Evolutionary conservation across 139 green algal species (phyloP).

Genomic region (Mychonastes homosphaera): DNA sequence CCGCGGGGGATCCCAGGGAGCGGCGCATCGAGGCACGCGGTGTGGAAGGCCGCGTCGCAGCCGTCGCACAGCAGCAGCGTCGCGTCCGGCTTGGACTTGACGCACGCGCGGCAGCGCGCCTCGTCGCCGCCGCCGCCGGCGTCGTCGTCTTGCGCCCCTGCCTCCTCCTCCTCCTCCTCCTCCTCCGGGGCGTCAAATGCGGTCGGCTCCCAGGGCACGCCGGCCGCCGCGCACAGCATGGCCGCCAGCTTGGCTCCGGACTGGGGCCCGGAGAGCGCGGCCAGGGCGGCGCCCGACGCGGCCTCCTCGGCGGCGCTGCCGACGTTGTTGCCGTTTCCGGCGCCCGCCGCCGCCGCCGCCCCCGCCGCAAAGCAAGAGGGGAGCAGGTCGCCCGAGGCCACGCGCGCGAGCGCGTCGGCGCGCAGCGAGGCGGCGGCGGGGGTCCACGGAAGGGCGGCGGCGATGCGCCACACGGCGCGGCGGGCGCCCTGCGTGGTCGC

Average conservation of each 20-base stretch:
- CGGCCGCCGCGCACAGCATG: slow-evolving; percentile 18
- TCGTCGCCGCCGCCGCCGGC: slow-evolving; percentile 1
- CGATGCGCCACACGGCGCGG: slow-evolving; percentile 28
- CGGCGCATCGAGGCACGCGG: slow-evolving; percentile 22
- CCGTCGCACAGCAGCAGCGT: slow-evolving; percentile 46
- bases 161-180: slow-evolving; percentile 2
- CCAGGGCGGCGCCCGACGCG: background rate
- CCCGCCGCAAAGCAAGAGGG: background rate
- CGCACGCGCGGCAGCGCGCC: slow-evolving; percentile 18
- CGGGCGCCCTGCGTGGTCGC: slow-evolving; percentile 1
- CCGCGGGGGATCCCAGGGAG: slow-evolving; percentile 17
- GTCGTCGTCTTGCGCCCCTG: background rate
- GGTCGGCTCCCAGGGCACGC: slow-evolving; percentile 9
- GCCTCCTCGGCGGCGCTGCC: background rate
- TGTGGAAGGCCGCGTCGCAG: slow-evolving; percentile 40
- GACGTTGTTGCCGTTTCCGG: background rate
- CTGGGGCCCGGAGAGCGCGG: slow-evolving; percentile 15
- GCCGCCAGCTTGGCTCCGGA: slow-evolving; percentile 26
- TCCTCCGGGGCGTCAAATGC: background rate
- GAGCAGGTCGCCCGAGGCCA: slow-evolving; percentile 16
- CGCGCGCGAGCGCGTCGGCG: slow-evolving; percentile 12
- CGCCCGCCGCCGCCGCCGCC: background rate
- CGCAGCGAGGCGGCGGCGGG: slow-evolving; percentile 20
- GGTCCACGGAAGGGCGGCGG: slow-evolving; percentile 20
- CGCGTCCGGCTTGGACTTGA: slow-evolving; percentile 15